A percentile compares a stretch with the other conserved stretches of the same genome.
Evolutionary conservation across 169 alveolate genomes (phyloP).

Genomic region (Plasmodium gallinaceum): DNA sequence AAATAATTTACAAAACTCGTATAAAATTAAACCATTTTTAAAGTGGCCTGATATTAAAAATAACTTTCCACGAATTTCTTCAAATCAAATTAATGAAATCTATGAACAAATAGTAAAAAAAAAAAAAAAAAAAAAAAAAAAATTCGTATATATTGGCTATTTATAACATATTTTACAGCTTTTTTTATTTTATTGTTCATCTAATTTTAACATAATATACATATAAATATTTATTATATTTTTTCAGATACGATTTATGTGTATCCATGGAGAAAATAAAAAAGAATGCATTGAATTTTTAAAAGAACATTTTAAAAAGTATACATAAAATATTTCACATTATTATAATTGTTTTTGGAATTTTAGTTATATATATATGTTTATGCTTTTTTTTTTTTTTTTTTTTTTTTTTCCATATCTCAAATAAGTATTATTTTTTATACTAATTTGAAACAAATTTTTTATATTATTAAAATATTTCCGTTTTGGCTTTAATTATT

Average conservation of each 20-base stretch:
- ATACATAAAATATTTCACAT: neutral
- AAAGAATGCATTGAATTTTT: conserved; percentile 68
- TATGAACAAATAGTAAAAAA: conserved; percentile 67
- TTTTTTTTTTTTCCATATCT: neutral
- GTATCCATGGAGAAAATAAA: conserved; percentile 72
- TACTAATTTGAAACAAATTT: neutral
- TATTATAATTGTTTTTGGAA: neutral
- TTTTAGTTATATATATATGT: neutral
- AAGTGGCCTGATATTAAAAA: conserved; percentile 76
- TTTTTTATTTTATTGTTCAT: neutral
- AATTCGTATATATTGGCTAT: neutral
- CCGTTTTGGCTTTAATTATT: conserved; percentile 64
- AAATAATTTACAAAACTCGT: conserved; percentile 31
- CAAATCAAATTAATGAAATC: conserved; percentile 35
- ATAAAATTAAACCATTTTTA: conserved; percentile 66
- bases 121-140: neutral
- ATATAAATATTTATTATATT: neutral
- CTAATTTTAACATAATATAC: neutral
- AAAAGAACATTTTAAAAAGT: conserved; percentile 40
- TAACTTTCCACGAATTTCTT: conserved; percentile 47
- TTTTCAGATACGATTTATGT: conserved; percentile 55
- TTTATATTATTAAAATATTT: conserved; percentile 29
- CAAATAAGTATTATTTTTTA: neutral
- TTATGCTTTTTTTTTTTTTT: conserved; percentile 6
- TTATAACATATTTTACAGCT: neutral